Conservation (phyloP, 345 rosid species). For the Linum tenue region DNA sequence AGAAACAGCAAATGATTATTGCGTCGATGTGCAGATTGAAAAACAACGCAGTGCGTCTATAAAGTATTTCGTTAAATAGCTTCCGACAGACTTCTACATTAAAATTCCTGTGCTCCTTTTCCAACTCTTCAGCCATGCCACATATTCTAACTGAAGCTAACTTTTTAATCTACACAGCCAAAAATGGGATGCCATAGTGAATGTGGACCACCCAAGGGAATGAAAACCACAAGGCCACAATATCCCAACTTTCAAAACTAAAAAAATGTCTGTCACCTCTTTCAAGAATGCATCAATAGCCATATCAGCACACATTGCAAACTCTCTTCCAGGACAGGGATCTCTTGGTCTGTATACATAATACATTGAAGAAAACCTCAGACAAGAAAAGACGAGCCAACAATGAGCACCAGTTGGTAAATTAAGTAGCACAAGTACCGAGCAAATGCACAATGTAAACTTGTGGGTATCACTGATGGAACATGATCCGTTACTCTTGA, state of each 20-base stretch:
- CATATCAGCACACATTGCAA: constrained; percentile 97
- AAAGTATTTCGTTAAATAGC: constrained; percentile 62
- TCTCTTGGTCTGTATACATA: constrained; percentile 65
- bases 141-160: constrained; percentile 77
- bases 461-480: constrained; percentile 40
- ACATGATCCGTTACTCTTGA: constrained; percentile 77
- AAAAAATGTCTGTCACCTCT: constrained; percentile 38
- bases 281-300: constrained; percentile 74
- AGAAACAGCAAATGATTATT: constrained; percentile 80
- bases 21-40: constrained; percentile 79
- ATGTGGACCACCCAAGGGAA: no score
- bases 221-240: no score
- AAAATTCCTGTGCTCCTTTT: constrained; percentile 52
- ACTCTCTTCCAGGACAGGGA: constrained; percentile 88
- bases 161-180: constrained; percentile 50
- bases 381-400: constrained; percentile 2
- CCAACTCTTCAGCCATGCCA: constrained; percentile 76
- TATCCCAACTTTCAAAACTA: no score
- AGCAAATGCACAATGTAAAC: constrained; percentile 77
- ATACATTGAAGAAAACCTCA: background rate
- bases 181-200: no score
- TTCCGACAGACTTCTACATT: constrained; percentile 52
- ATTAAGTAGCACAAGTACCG: constrained; percentile 31
- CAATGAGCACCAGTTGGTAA: background rate
- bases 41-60: constrained; percentile 49